Base-by-base conservation (phyloP, 2,329 filamentous ascomycete genomes). In the Calcarisporium arbuscula region DNA sequence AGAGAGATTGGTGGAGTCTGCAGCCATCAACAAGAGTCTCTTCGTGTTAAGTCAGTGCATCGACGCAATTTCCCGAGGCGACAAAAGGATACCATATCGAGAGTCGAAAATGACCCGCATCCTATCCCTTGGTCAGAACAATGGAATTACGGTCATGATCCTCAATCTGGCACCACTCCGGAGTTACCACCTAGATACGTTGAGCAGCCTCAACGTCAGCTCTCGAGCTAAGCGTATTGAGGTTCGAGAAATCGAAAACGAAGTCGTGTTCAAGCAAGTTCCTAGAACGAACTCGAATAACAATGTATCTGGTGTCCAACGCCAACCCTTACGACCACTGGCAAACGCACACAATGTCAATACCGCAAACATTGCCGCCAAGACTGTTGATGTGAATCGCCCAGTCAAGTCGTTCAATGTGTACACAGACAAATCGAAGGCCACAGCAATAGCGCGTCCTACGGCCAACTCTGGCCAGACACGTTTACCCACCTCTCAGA, bases 31-130 rank as follows among this genome's bases (percentile, higher is more conserved):
- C 72, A 96, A 95, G 65, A 94, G 86, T 44, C 70, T 96, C 6
- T 96, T 96, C 51, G 89, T 95, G 14, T 66, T 96, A 31, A 90
- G 87, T 28, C 88, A 95, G 57, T 96, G 90, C 50, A 90, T 96
- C 34, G 90, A 96, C 55, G 90, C 90, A 36, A 96, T 96, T 54
- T 85, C 83, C 1, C 68, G 76, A 17, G 76, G 77, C 20, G 77
- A 82, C 54, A 75, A 72, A 48, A 77, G 90, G 21, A 90, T 96
- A 51, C 90, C 92, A 0, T 96, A 94, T 57, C 75, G 90, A 37
- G 90, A 95, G 56, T 92, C 85, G 35, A 95, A 96, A 67, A 95
- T 96, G 90, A 96, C 92, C 1, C 77, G 90, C 30, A 95, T 96
- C 36, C 63, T 96, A 18, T 90, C 85, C 1, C 64, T 96, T 8